A percentile compares a stretch with the other conserved stretches of the same genome.
Evolutionary conservation across 2,329 filamentous ascomycete genomes (phyloP).

Genomic region (Penicillium oxalicum): DNA sequence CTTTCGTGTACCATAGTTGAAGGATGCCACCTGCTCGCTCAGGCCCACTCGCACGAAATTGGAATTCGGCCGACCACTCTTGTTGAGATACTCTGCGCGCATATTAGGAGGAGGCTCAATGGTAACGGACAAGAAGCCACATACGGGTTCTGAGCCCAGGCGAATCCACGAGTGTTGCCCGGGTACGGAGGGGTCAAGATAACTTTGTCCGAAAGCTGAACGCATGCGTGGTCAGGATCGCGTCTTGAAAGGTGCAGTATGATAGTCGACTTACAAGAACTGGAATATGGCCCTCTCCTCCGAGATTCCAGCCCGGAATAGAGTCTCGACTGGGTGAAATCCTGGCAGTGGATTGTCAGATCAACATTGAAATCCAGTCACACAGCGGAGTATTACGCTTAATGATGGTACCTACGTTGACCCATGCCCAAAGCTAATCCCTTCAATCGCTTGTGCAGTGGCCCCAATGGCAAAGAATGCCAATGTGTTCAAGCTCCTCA

Average conservation of each 20-base stretch:
- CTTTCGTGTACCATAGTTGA: slow-evolving; percentile 82
- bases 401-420: slow-evolving; percentile 46
- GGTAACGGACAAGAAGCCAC: slow-evolving; percentile 9
- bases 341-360: slow-evolving; percentile 34
- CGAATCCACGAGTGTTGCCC: slow-evolving; percentile 73
- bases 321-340: slow-evolving; percentile 53
- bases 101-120: slow-evolving; percentile 7
- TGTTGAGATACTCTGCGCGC: slow-evolving; percentile 42
- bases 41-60: slow-evolving; percentile 80
- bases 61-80: slow-evolving; percentile 77
- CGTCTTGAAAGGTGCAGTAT: too few relatives aligned
- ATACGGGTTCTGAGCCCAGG: slow-evolving; percentile 65
- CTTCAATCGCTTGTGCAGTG: slow-evolving; percentile 62
- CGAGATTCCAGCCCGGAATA: slow-evolving; percentile 52
- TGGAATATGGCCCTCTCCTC: slow-evolving; percentile 51
- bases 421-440: slow-evolving; percentile 71
- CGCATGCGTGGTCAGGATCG: too few relatives aligned
- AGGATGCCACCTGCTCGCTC: slow-evolving; percentile 84
- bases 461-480: slow-evolving; percentile 46
- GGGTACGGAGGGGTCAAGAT: slow-evolving; percentile 85
- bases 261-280: slow-evolving; percentile 40
- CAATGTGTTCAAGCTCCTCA: slow-evolving; percentile 39
- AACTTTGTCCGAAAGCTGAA: slow-evolving; percentile 73
- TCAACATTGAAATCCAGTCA: not conserved
- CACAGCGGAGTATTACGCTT: not conserved